A percentile compares a stretch with the other conserved stretches of the same genome.
Conservation (phyloP, 106 monocot genomes). For the Dendrobium nobile region DNA sequence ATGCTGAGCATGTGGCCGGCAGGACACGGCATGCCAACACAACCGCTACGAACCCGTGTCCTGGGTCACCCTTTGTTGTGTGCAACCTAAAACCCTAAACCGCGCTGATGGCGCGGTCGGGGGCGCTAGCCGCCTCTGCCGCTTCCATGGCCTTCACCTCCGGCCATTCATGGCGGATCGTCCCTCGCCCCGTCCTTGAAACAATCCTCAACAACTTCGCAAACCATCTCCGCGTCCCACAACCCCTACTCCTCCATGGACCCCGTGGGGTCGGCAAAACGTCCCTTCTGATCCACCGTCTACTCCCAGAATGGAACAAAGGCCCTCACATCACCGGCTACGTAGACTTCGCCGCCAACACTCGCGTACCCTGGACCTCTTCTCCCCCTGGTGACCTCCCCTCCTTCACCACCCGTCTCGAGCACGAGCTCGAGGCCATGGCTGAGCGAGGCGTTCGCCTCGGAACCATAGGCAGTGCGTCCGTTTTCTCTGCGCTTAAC, state of each 20-base stretch:
- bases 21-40: no score
- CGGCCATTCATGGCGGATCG: slow-evolving; percentile 45
- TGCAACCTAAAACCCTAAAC: neutral
- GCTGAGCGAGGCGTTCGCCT: slow-evolving; percentile 46
- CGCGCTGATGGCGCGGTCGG: slow-evolving; percentile 6
- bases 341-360: slow-evolving; percentile 56
- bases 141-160: slow-evolving; percentile 11
- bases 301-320: slow-evolving; percentile 60
- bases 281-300: slow-evolving; percentile 63
- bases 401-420: slow-evolving; percentile 34
- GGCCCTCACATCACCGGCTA: slow-evolving; percentile 65
- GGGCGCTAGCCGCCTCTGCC: slow-evolving; percentile 11
- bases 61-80: no score
- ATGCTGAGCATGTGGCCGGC: no score
- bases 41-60: no score
- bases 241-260: slow-evolving; percentile 90
- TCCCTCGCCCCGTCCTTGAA: slow-evolving; percentile 79
- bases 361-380: slow-evolving; percentile 26
- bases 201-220: slow-evolving; percentile 88
- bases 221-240: slow-evolving; percentile 68
- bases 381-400: slow-evolving; percentile 12
- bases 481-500: slow-evolving; percentile 55
- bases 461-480: slow-evolving; percentile 42
- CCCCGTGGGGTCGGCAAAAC: slow-evolving; percentile 95
- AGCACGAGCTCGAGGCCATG: slow-evolving; percentile 53